Evolutionary conservation across 805 yeast species (phyloP).

Genomic region (Danielozyma ontarioensis): DNA sequence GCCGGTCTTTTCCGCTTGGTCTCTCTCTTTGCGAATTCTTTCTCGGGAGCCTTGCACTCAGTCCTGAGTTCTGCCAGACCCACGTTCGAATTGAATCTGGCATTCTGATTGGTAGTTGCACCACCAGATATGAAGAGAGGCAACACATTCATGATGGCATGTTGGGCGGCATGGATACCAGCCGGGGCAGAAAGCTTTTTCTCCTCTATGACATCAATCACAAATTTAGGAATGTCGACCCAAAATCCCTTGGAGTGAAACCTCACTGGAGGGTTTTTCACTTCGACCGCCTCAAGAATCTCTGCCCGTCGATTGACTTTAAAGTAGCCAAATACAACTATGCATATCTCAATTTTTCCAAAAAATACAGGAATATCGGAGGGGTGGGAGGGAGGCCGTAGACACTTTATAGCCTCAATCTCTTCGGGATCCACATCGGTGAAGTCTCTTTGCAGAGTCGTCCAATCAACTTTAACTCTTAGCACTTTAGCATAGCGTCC

Average conservation of each 20-base stretch:
- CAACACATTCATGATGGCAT: slow-evolving; percentile 73
- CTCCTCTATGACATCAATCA: slow-evolving; percentile 50
- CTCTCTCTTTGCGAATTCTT: slow-evolving; percentile 80
- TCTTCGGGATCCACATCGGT: slow-evolving; percentile 88
- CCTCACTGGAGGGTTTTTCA: slow-evolving; percentile 77
- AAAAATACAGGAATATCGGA: slow-evolving; percentile 57
- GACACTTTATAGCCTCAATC: slow-evolving; percentile 58
- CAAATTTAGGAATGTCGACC: slow-evolving; percentile 77
- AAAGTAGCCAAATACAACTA: slow-evolving; percentile 87
- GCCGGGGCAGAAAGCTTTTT: slow-evolving; percentile 73
- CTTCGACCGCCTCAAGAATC: slow-evolving; percentile 91
- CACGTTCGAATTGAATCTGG: slow-evolving; percentile 20
- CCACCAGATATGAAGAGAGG: slow-evolving; percentile 73
- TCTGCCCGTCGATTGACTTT: slow-evolving; percentile 72
- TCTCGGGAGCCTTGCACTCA: slow-evolving; percentile 97
- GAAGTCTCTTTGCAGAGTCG: slow-evolving; percentile 84
- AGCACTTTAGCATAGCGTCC: slow-evolving; percentile 79
- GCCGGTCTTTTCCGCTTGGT: slow-evolving; percentile 78
- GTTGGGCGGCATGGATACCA: slow-evolving; percentile 96
- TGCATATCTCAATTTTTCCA: slow-evolving; percentile 71
- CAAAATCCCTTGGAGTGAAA: slow-evolving; percentile 78
- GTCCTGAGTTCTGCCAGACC: slow-evolving; percentile 65
- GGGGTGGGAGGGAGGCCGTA: slow-evolving; percentile 19
- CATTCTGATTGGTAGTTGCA: slow-evolving; percentile 41
- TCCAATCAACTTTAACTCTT: slow-evolving; percentile 91